Base-by-base conservation (phyloP, 192 early-diverging fungal species). In the Oehlia diaphana region DNA sequence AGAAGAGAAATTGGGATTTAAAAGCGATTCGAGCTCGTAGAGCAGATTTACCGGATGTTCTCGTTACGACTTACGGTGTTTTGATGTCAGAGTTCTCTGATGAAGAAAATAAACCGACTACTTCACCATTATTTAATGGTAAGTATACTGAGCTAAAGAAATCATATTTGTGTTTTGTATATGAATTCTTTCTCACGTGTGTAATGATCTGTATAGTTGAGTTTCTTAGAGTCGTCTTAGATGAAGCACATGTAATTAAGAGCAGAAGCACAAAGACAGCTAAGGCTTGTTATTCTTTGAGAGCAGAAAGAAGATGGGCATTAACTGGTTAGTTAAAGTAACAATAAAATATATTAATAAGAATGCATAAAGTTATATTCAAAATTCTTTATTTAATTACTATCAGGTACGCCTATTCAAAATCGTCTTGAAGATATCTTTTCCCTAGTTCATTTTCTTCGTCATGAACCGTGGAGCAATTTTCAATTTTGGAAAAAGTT, bases 191-290 rank as follows among this genome's bases (percentile, higher is more conserved):
- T 58, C 53, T 58, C 6, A 58, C 53, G 1, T 5, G 4, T 58
- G 5, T n/a, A 58, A 58, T 21, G 4, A 16, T 92, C 2, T 89
- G 87, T 58, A 80, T 84, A 8, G 86, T 97, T 4, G 88, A 94
- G 58, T 99, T 95, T 91, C 90, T 92, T 79, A 86, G 97, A 47
- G 87, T 97, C 16, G 92, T 98, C n/a, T 81, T 98, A 47, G 97
- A 98, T 77, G 97, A 98, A 82, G 97, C 97, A 1, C 97, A 98
- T 83, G 89, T 91, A 23, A 97, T 98, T 77, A 97, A 97, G 75
- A 92, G 93, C 77, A 84, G 91, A 10, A 86, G 86, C 66, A 96
- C 93, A 35, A 83, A 89, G 63, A 93, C 94, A 23, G 86, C 93
- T 5, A 91, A 92, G 71, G 95, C 94, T 0, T 91, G 92, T 19